phyloP scores from a whole-genome alignment of 495 filamentous ascomycete genomes.

The Peziza echinospora region DNA sequence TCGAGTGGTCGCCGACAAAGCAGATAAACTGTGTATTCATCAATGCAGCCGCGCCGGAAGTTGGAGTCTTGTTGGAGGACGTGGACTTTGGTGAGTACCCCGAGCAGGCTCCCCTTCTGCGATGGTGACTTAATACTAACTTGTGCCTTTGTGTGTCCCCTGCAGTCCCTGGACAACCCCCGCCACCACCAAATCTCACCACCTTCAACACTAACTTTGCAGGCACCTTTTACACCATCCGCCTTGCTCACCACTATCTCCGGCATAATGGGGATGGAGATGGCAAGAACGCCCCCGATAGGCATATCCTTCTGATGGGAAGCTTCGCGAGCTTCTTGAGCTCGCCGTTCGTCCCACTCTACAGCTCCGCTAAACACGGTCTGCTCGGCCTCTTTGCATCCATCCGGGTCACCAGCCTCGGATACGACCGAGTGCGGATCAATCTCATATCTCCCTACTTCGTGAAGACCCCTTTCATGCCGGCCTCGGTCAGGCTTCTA shows the following conservation, averaged over 20 bases:
- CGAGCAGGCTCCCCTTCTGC: neutral
- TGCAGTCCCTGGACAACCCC: constrained; percentile 21
- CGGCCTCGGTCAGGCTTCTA: constrained; percentile 21
- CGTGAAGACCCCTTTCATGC: constrained; percentile 39
- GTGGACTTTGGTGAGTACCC: no score
- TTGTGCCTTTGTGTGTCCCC: constrained; percentile 13
- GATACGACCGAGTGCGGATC: constrained; percentile 24
- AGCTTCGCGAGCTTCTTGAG: constrained; percentile 31
- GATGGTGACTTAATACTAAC: neutral
- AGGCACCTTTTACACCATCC: constrained; percentile 41
- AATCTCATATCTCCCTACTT: constrained; percentile 46
- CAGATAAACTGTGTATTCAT: constrained; percentile 41
- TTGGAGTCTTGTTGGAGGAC: constrained; percentile 20
- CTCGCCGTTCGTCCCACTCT: constrained; percentile 28
- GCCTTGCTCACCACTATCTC: constrained; percentile 41
- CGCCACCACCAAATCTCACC: constrained; percentile 30
- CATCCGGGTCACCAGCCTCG: constrained; percentile 23
- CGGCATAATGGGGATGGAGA: constrained; percentile 19
- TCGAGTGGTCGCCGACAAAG: constrained; percentile 27
- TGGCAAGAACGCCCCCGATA: constrained; percentile 21
- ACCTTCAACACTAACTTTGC: constrained; percentile 38
- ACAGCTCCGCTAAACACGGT: constrained; percentile 40
- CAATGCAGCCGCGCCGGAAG: constrained; percentile 42
- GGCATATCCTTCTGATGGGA: constrained; percentile 33
- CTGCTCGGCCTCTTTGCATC: constrained; percentile 40